Percentiles rank a stretch among this genome's conserved stretches.
Conservation (phyloP, 352 stramenopile genomes). For the Hyaloperonospora arabidopsidis region DNA sequence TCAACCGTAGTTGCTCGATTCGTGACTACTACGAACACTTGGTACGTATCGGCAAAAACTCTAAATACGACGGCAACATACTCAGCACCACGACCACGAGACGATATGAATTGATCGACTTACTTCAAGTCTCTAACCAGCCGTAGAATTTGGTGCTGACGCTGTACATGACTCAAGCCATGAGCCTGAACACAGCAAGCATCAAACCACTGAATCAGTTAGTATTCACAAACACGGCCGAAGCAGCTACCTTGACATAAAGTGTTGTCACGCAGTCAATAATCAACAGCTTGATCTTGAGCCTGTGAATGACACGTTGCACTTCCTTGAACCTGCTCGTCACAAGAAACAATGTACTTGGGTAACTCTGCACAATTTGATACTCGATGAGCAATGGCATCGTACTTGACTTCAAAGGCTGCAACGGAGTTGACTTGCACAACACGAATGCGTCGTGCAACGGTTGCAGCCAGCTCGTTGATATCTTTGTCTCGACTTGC, state of each 20-base stretch:
- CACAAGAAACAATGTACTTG: constrained; percentile 1
- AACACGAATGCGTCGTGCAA: constrained; percentile 41
- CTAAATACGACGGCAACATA: constrained; percentile 20
- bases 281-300: constrained; percentile 55
- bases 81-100: constrained; percentile 1
- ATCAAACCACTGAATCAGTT: not conserved
- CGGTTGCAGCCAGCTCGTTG: constrained; percentile 16
- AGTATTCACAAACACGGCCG: not conserved
- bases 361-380: not conserved
- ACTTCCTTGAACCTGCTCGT: constrained; percentile 47
- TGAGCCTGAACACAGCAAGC: constrained; percentile 20
- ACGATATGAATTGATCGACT: not conserved
- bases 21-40: constrained; percentile 56
- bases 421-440: constrained; percentile 35
- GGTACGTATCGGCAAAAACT: constrained; percentile 52
- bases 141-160: constrained; percentile 42
- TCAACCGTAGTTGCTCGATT: constrained; percentile 53
- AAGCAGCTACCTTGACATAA: constrained; percentile 43
- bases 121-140: constrained; percentile 52
- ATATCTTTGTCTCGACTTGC: constrained; percentile 14
- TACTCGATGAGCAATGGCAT: not conserved
- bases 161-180: constrained; percentile 33
- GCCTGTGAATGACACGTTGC: constrained; percentile 34
- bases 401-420: constrained; percentile 40
- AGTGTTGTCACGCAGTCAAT: constrained; percentile 66